Base-by-base conservation (phyloP, 495 filamentous ascomycete species). In the Bathelium albidoporum region DNA sequence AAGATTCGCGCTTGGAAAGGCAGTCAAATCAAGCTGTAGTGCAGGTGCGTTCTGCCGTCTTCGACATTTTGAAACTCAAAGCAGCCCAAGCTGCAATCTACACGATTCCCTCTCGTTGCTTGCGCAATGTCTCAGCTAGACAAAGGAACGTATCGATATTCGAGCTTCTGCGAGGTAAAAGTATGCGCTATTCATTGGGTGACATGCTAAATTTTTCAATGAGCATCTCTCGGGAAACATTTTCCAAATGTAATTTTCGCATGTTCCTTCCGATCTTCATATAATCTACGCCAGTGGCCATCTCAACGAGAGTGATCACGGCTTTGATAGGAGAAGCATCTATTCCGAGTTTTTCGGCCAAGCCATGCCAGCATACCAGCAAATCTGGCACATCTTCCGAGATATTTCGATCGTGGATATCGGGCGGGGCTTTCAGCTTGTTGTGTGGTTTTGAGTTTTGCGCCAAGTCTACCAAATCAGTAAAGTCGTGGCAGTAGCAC, bases 381-480 rank as follows among this genome's bases (percentile, higher is more conserved):
- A 49, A n/a, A n/a, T 49, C 44, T 5, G 44, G 20, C 5, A 49
- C 44, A 49, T 49, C 44, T n/a, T 49, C 44, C 18, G 44, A 49
- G 44, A 49, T 49, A n/a, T 49, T 16, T 2, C 44, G 44, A 22
- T 49, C 20, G 12, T 49, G 5, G 20, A 49, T 16, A 20, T 49
- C 44, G 0, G 18, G 20, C 18, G 44, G 44, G 18, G 44, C 44
- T 20, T 49, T 49, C 44, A 49, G 20, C 20, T 49, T 49, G 44
- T 49, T 49, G 20, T 49, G 44, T 22, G 44, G 44, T 49, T n/a
- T 24, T 32, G 59, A 61, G 36, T 61, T 61, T 24, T 61, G 29
- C 4, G 59, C 59, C 29, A 61, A 43, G 32, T 61, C 59, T 10
- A 61, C 32, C 9, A 61, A 26, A 20, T 43, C 34, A 18, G 59